A percentile compares a stretch with the other conserved stretches of the same genome.
phyloP scores from a whole-genome alignment of 2,329 filamentous ascomycete genomes.

The Zalaria obscura region DNA sequence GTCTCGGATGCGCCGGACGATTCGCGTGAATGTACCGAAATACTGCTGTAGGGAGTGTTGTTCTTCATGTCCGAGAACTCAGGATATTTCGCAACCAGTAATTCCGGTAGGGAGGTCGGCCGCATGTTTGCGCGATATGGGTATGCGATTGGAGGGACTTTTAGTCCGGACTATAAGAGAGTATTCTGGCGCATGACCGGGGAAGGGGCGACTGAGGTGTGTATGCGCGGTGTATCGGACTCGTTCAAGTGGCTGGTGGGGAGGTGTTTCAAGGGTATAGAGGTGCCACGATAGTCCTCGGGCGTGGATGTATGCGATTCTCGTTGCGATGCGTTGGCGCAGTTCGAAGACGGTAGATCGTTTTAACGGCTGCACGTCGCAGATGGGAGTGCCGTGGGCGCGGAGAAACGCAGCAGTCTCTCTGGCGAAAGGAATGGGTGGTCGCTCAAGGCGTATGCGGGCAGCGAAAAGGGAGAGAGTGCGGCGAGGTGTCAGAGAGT shows the following conservation, averaged over 20 bases:
- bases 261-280: not conserved
- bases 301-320: not conserved
- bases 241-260: not conserved
- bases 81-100: conserved; percentile 19
- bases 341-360: not conserved
- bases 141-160: conserved; percentile 1
- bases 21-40: conserved; percentile 18
- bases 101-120: conserved; percentile 22
- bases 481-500: too few relatives aligned
- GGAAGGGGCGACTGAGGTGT: not conserved
- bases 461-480: too few relatives aligned
- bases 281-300: not conserved
- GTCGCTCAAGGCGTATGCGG: too few relatives aligned
- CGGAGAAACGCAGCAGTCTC: too few relatives aligned
- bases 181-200: not conserved
- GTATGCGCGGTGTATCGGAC: not conserved
- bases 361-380: too few relatives aligned
- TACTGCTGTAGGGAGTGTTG: conserved; percentile 11
- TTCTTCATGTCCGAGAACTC: conserved; percentile 8
- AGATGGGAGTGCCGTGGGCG: too few relatives aligned
- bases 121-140: conserved; percentile 14
- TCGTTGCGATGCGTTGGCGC: not conserved
- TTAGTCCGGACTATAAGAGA: conserved; percentile 5
- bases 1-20: conserved; percentile 41
- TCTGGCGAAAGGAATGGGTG: too few relatives aligned